Evolutionary conservation across 352 stramenopile species (phyloP), one percentile per base, ranked within the genome.

Genomic region (Globisporangium solare): DNA sequence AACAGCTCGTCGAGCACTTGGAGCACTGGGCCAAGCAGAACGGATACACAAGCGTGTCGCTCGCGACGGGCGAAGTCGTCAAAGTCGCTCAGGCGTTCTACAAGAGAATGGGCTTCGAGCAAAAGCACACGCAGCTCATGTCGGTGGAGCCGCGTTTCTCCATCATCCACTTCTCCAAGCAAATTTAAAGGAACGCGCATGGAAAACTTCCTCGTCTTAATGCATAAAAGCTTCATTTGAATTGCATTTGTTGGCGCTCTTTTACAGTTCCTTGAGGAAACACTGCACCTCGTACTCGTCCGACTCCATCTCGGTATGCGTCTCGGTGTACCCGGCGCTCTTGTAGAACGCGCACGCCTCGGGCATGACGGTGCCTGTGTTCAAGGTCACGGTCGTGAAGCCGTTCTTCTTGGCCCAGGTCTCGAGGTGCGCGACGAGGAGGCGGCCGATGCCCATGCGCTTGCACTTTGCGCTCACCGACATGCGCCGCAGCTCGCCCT

Each of bases 1-100:
- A 66, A 8, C 47, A 64, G 17, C 63, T 86, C 7, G 57, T 86
- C 15, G 11, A 15, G 6, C 13, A 58, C 39, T 59, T 86, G 1
- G 76, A 86, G 49, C 14, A 64, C 2, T 86, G 70, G 73, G 73
- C 70, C 1, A 31, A 48, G 6, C 20, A 45, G 0, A 50, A 70
- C 10, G 59, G 53, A 0, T 67, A 66, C 22, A 21, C 18, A 12
- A 67, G 65, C 22, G 57, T 86, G n/a, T 70, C 63, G 54, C 54
- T 87, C 24, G 73, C 58, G 21, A 79, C 61, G 0, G 66, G 58
- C 1, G 55, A 64, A 31, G 46, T 63, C 6, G 77, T 73, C 63
- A 22, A 49, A 12, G 55, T 56, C 41, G 67, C 61, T 15, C 57
- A 60, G 37, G 54, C 45, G 1, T 81, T 78, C 47, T 74, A 78